A percentile compares a stretch with the other conserved stretches of the same genome.
phyloP scores from a whole-genome alignment of 1,284 basidiomycete species.

The Phlebopus sp. region DNA sequence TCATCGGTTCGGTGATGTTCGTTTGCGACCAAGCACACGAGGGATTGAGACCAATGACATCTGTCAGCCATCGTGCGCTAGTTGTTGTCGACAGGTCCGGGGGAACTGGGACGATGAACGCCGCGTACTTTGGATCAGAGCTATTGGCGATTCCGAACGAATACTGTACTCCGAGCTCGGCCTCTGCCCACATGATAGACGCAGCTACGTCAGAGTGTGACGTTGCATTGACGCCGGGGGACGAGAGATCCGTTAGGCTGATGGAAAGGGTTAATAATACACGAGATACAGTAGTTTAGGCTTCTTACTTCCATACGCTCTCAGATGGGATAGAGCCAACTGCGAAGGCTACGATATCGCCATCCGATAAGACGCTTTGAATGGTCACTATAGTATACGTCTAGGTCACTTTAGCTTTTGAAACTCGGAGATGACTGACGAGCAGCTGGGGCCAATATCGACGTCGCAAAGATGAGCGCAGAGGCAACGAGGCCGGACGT shows the following conservation, averaged over 20 bases:
- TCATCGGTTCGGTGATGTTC: constrained; percentile 16
- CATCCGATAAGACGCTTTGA: constrained; percentile 22
- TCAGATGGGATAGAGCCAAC: constrained; percentile 21
- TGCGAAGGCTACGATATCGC: constrained; percentile 19
- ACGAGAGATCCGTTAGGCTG: no score
- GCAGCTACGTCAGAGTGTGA: no score
- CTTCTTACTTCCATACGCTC: constrained; percentile 24
- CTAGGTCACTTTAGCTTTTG: neutral
- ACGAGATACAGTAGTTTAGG: neutral
- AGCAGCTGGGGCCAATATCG: constrained; percentile 24
- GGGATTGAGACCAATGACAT: constrained; percentile 19
- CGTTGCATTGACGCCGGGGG: neutral
- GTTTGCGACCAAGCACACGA: constrained; percentile 19
- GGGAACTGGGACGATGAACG: constrained; percentile 18
- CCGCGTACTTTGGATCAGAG: constrained; percentile 15
- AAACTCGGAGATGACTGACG: constrained; percentile 14
- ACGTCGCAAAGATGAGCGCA: constrained; percentile 16
- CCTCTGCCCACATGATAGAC: constrained; percentile 23
- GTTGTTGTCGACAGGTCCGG: constrained; percentile 8
- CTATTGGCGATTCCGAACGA: constrained; percentile 14
- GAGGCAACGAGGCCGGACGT: constrained; percentile 18
- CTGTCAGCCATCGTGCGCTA: constrained; percentile 23
- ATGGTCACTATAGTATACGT: constrained; percentile 17
- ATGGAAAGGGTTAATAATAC: neutral
- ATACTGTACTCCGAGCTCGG: constrained; percentile 24